These are phyloP conservation scores for Candida sanyaensis DNA, from an alignment of 1,139 yeast genomes.

Conservation along the genomic window DNA sequence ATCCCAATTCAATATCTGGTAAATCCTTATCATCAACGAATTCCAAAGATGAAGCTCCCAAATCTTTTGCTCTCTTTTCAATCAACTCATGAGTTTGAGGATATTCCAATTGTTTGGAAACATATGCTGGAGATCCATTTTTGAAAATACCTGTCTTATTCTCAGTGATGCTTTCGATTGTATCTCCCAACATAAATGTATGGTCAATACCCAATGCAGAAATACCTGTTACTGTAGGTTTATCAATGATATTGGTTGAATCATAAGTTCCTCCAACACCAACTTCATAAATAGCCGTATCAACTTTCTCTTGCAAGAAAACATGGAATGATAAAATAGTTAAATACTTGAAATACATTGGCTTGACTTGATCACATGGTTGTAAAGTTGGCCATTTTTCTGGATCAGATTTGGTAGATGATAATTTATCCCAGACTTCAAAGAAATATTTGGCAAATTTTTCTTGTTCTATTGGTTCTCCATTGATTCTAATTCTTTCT, in stretches of 20 bases:
- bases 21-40: conserved; percentile 46
- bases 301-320: conserved; percentile 82
- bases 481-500: conserved; percentile 88
- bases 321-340: conserved; percentile 90
- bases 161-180: conserved; percentile 91
- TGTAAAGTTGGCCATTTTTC: conserved; percentile 72
- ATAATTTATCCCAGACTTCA: conserved; percentile 87
- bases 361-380: conserved; percentile 63
- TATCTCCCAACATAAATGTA: conserved; percentile 82
- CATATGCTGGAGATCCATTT: conserved; percentile 63
- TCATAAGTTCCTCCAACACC: conserved; percentile 99
- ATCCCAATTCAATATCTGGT: conserved; percentile 58
- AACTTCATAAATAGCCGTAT: conserved; percentile 93
- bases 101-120: conserved; percentile 54
- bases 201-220: conserved; percentile 92
- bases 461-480: conserved; percentile 78
- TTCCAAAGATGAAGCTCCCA: conserved; percentile 49
- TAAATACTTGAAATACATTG: conserved; percentile 90
- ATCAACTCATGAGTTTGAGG: conserved; percentile 56
- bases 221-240: conserved; percentile 86
- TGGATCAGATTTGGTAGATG: conserved; percentile 56
- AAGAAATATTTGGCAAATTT: conserved; percentile 87
- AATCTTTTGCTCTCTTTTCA: conserved; percentile 64
- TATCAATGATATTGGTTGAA: conserved; percentile 82
- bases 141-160: conserved; percentile 95